A percentile compares a stretch with the other conserved stretches of the same genome.
Conservation (phyloP, 306 rosid species). For the Cicer bijugum region DNA sequence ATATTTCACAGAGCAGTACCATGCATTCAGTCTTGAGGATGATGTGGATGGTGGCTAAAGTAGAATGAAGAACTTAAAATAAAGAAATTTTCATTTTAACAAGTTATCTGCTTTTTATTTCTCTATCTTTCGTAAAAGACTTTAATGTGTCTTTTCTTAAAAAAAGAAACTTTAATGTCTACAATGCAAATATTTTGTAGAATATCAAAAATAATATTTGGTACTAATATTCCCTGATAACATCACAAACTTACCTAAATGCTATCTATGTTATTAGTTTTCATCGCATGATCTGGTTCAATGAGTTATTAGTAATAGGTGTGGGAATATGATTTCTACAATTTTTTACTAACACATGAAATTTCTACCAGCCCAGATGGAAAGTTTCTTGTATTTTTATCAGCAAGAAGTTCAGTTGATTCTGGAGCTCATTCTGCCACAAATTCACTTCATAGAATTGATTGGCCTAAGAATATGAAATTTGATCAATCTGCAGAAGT, state of each 20-base stretch:
- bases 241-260: constrained; percentile 12
- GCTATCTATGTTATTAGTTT: neutral
- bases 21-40: constrained; percentile 5
- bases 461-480: constrained; percentile 67
- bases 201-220: constrained; percentile 14
- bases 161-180: neutral
- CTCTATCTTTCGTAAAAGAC: neutral
- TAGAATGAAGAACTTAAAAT: neutral
- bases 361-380: constrained; percentile 87
- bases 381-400: constrained; percentile 76
- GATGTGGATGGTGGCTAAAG: constrained; percentile 12
- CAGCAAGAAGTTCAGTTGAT: constrained; percentile 80
- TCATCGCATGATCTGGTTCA: constrained; percentile 29
- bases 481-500: constrained; percentile 53
- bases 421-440: constrained; percentile 92
- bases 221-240: constrained; percentile 30
- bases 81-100: constrained; percentile 27
- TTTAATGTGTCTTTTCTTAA: neutral
- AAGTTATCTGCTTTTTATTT: neutral
- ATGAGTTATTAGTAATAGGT: constrained; percentile 27
- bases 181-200: constrained; percentile 23
- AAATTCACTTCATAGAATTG: constrained; percentile 89
- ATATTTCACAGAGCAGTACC: constrained; percentile 25
- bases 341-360: constrained; percentile 41
- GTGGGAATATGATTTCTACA: constrained; percentile 27